Evolutionary conservation across 805 yeast species (phyloP).

Genomic region (Metschnikowia picachoensis): DNA sequence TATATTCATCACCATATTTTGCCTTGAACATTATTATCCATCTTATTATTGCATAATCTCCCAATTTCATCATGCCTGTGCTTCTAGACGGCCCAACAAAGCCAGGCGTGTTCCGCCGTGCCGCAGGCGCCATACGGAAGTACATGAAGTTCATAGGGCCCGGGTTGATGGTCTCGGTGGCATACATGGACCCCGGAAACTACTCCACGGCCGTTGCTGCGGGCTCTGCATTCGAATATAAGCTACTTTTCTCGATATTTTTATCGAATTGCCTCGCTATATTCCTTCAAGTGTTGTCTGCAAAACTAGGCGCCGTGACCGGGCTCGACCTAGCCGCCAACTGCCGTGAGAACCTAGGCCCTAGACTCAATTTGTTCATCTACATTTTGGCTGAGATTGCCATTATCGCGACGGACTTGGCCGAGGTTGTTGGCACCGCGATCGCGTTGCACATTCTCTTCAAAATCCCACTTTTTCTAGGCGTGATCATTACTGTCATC

Average conservation of each 20-base stretch:
- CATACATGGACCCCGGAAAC: constrained; percentile 98
- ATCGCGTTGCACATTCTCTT: constrained; percentile 83
- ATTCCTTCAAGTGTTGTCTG: constrained; percentile 77
- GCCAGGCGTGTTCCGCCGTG: constrained; percentile 7
- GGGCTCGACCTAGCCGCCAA: constrained; percentile 88
- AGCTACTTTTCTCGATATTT: constrained; percentile 71
- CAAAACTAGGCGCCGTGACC: constrained; percentile 89
- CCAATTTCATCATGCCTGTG: background rate
- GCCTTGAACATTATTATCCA: background rate
- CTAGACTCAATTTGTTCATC: constrained; percentile 52
- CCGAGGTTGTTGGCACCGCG: constrained; percentile 98
- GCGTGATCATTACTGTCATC: constrained; percentile 78
- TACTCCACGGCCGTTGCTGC: constrained; percentile 93
- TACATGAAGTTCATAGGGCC: constrained; percentile 81
- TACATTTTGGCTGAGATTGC: constrained; percentile 85
- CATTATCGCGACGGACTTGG: constrained; percentile 91
- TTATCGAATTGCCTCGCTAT: constrained; percentile 85
- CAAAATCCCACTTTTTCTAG: constrained; percentile 72
- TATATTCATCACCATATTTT: background rate
- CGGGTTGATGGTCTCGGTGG: constrained; percentile 90
- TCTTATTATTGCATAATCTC: background rate
- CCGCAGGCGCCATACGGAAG: constrained; percentile 30
- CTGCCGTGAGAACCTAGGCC: constrained; percentile 73
- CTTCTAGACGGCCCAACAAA: background rate
- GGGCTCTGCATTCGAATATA: constrained; percentile 82